Percentiles rank a stretch among this genome's conserved stretches.
phyloP scores from a whole-genome alignment of 768 basidiomycete species.

The Suillus lakei region DNA sequence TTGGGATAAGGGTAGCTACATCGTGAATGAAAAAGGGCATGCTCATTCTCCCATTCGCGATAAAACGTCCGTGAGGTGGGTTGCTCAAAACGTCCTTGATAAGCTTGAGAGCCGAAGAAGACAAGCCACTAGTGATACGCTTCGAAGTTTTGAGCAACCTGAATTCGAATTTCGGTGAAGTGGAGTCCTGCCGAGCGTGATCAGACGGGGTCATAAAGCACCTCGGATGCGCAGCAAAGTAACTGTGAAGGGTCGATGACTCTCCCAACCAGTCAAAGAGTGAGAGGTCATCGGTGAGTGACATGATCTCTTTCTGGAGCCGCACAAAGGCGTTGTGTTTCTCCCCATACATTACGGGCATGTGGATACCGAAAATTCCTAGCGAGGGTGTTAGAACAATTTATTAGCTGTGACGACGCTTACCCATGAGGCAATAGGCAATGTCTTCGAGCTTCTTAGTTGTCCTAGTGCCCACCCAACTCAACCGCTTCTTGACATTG shows the following conservation, averaged over 20 bases:
- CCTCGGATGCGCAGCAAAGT: conserved; percentile 26
- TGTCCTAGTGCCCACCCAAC: conserved; percentile 31
- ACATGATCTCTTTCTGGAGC: conserved; percentile 34
- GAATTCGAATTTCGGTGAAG: conserved; percentile 4
- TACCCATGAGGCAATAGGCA: conserved; percentile 12
- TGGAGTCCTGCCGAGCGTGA: conserved; percentile 1
- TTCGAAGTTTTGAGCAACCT: conserved; percentile 16
- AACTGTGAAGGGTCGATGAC: conserved; percentile 30
- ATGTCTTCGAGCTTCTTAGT: conserved; percentile 21
- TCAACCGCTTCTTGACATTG: conserved; percentile 29
- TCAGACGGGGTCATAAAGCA: conserved; percentile 19
- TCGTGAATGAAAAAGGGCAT: conserved; percentile 16
- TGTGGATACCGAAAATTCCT: conserved; percentile 30
- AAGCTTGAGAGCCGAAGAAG: conserved; percentile 17
- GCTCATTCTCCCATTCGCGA: conserved; percentile 34
- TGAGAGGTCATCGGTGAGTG: conserved; percentile 23
- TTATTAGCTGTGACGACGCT: not conserved
- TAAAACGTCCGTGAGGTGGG: conserved; percentile 33
- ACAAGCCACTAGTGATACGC: conserved; percentile 19
- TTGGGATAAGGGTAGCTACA: not conserved
- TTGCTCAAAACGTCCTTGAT: conserved; percentile 25
- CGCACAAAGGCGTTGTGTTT: conserved; percentile 30
- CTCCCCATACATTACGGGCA: conserved; percentile 36
- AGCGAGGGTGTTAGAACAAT: conserved; percentile 13
- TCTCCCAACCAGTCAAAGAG: conserved; percentile 30